A percentile compares a stretch with the other conserved stretches of the same genome.
Conservation (phyloP, 352 stramenopile genomes). For the Phytophthora syringae region DNA sequence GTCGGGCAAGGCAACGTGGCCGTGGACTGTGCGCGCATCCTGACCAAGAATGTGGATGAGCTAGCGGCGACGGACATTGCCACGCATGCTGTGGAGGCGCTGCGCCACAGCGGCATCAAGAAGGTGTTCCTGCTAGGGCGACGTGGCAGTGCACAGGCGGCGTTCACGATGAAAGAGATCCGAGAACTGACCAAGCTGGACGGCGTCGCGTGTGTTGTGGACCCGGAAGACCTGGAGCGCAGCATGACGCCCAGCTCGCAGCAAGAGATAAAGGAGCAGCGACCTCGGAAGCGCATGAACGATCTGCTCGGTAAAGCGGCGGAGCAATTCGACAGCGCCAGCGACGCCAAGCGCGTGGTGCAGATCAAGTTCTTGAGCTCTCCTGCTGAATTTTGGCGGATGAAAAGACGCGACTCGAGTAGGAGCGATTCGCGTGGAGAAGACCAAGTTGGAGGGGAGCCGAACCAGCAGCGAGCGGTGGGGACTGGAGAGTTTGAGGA, state of each 20-base stretch:
- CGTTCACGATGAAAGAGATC: conserved; percentile 98
- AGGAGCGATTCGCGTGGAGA: conserved; percentile 84
- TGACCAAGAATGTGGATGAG: conserved; percentile 92
- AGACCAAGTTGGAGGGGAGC: conserved; percentile 88
- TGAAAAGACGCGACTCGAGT: conserved; percentile 58
- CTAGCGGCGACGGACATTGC: conserved; percentile 95
- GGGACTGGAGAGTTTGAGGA: conserved; percentile 89
- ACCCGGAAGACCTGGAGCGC: conserved; percentile 87
- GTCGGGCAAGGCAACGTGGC: conserved; percentile 98
- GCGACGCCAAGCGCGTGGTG: conserved; percentile 49
- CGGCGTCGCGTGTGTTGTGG: conserved; percentile 84
- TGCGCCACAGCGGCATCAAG: conserved; percentile 78
- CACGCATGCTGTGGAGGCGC: conserved; percentile 83
- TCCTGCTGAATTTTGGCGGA: conserved; percentile 78
- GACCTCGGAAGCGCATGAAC: conserved; percentile 86
- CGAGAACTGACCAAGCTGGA: conserved; percentile 90
- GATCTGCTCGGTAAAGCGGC: conserved; percentile 78
- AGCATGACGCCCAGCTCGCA: conserved; percentile 85
- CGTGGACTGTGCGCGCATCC: conserved; percentile 95
- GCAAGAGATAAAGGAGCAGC: conserved; percentile 88
- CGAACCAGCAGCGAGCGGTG: conserved; percentile 80
- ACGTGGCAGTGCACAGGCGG: conserved; percentile 94
- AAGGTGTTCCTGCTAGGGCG: conserved; percentile 93
- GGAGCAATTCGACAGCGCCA: conserved; percentile 35
- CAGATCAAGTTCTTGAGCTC: conserved; percentile 93